phyloP scores from a whole-genome alignment of 306 rosid genomes.

The Senna tora region DNA sequence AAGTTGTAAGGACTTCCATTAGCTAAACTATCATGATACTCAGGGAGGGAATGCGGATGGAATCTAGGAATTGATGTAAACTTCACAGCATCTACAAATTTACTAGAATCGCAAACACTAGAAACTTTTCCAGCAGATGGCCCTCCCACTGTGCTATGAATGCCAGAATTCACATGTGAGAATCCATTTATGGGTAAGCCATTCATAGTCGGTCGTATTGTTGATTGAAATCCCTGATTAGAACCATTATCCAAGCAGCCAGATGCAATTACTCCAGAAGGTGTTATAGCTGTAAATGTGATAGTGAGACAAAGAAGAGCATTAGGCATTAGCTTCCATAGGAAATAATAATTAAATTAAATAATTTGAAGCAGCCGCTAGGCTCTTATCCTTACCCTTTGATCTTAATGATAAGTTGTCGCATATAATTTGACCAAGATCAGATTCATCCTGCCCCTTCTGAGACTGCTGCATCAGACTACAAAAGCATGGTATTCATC shows the following conservation, averaged over 20 bases:
- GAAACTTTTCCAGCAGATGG: conserved; percentile 47
- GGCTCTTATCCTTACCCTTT: conserved; percentile 47
- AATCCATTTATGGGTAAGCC: conserved; percentile 47
- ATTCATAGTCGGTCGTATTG: conserved; percentile 47
- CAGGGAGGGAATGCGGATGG: conserved; percentile 80
- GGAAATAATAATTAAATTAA: conserved; percentile 7
- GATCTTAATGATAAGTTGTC: conserved; percentile 50
- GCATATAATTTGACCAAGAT: conserved; percentile 49
- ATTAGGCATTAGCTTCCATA: conserved; percentile 17
- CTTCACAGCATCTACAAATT: conserved; percentile 53
- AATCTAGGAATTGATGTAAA: conserved; percentile 52
- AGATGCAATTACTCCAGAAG: conserved; percentile 56
- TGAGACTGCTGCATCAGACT: conserved; percentile 66
- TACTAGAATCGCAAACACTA: conserved; percentile 48
- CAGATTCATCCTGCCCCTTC: conserved; percentile 58
- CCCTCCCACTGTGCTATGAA: conserved; percentile 55
- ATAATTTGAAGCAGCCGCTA: conserved; percentile 34
- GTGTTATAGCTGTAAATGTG: conserved; percentile 40
- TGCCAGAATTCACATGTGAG: conserved; percentile 51
- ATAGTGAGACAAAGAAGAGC: conserved; percentile 37
- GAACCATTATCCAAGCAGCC: conserved; percentile 59
- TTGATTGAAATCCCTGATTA: conserved; percentile 56
- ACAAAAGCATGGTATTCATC: conserved; percentile 45
- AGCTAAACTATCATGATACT: conserved; percentile 60
- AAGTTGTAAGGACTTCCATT: conserved; percentile 55